Evolutionary conservation across 352 stramenopile genomes (phyloP).

Genomic region (Phytopythium delawarense): DNA sequence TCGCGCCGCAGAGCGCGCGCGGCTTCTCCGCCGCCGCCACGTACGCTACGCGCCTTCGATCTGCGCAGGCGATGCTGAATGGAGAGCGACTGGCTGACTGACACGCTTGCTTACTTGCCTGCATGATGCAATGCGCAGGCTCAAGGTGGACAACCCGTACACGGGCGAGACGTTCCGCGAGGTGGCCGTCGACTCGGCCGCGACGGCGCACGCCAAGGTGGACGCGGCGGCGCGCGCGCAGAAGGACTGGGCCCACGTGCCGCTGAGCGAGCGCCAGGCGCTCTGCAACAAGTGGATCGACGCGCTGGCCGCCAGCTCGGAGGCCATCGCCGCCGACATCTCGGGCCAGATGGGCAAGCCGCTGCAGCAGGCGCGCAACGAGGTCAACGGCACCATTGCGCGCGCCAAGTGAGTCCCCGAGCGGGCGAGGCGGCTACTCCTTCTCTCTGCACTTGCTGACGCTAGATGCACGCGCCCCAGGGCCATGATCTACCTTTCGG

Average conservation of each 20-base stretch:
- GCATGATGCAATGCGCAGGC: constrained; percentile 10
- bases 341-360: constrained; percentile 85
- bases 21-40: constrained; percentile 27
- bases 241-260: constrained; percentile 50
- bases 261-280: constrained; percentile 51
- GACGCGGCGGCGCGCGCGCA: constrained; percentile 52
- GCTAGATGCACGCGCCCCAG: constrained; percentile 9
- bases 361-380: constrained; percentile 64
- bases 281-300: constrained; percentile 66
- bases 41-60: constrained; percentile 12
- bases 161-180: constrained; percentile 60
- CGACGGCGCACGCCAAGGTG: constrained; percentile 51
- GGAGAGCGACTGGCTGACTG: background rate
- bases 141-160: constrained; percentile 79
- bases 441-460: background rate
- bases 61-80: background rate
- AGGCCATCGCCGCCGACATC: constrained; percentile 70
- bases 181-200: constrained; percentile 51
- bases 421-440: background rate
- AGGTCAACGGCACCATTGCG: constrained; percentile 68
- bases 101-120: too few species aligned
- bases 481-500: constrained; percentile 63
- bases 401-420: constrained; percentile 36
- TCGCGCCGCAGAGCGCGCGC: constrained; percentile 7
- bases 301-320: constrained; percentile 45